A percentile compares a stretch with the other conserved stretches of the same genome.
Conservation (phyloP, 495 filamentous ascomycete species). For the Penicillium desertorum region DNA sequence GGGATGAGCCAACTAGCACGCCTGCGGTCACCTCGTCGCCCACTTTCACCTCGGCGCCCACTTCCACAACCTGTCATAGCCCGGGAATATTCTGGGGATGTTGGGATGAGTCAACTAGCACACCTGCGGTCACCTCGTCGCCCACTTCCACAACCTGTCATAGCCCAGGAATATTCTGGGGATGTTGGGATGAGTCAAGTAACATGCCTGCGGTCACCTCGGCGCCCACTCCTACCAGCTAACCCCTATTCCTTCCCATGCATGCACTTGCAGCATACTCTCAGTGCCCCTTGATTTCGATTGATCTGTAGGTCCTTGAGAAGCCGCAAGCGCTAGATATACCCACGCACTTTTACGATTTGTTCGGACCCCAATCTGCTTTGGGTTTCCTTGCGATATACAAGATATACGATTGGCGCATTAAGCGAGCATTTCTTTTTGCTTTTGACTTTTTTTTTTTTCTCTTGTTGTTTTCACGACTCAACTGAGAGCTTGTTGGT, state of each 20-base stretch:
- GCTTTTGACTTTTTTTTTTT: neutral
- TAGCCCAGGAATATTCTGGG: neutral
- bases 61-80: neutral
- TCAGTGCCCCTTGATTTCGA: neutral
- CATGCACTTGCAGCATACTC: neutral
- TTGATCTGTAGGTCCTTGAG: neutral
- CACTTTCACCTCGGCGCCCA: neutral
- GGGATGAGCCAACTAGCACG: neutral
- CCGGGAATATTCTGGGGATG: neutral
- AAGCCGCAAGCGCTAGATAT: constrained; percentile 5
- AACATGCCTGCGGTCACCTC: neutral
- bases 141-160: neutral
- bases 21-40: neutral
- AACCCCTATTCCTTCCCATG: neutral
- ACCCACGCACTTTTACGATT: constrained; percentile 8
- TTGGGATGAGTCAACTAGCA: neutral
- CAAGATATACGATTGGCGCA: constrained; percentile 10
- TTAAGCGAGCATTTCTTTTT: constrained; percentile 5
- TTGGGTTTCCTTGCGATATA: constrained; percentile 1
- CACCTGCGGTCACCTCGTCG: neutral
- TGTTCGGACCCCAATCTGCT: neutral
- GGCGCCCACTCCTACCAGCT: neutral
- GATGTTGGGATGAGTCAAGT: neutral
- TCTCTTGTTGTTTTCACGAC: neutral
- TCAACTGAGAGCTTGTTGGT: neutral